These are phyloP conservation scores for Thalassiosira hispida DNA, from an alignment of 352 stramenopile genomes.

Conservation along the genomic window DNA sequence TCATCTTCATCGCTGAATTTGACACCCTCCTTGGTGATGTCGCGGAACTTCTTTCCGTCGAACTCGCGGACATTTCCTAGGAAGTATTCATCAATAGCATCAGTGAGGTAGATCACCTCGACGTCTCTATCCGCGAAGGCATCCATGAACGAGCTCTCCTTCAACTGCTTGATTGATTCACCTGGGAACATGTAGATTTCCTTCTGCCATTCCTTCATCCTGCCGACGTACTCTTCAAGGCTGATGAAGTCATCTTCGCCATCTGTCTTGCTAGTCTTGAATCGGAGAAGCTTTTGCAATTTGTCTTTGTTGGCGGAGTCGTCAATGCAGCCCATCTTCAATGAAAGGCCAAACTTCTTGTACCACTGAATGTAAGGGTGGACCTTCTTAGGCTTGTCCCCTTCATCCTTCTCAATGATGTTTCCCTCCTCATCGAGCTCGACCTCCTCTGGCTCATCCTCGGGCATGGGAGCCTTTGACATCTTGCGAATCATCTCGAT, in stretches of 20 bases:
- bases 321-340: constrained; percentile 99
- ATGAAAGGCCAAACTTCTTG: constrained; percentile 96
- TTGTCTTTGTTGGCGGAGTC: constrained; percentile 92
- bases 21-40: constrained; percentile 97
- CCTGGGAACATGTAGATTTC: constrained; percentile 99
- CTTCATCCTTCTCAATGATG: constrained; percentile 74
- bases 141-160: constrained; percentile 97
- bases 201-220: constrained; percentile 99
- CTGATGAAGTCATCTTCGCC: constrained; percentile 90
- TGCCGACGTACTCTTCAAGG: constrained; percentile 95
- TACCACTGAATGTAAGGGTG: constrained; percentile 97
- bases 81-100: constrained; percentile 98
- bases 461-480: constrained; percentile 63
- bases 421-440: constrained; percentile 72
- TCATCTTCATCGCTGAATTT: constrained; percentile 99
- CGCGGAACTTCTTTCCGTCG: constrained; percentile 95
- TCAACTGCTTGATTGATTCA: constrained; percentile 90
- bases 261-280: constrained; percentile 93
- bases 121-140: constrained; percentile 95
- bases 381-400: constrained; percentile 82
- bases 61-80: constrained; percentile 90
- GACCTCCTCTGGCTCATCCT: constrained; percentile 65
- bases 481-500: constrained; percentile 98
- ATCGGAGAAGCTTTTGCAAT: constrained; percentile 96
- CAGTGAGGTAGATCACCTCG: constrained; percentile 98